Evolutionary conservation across 805 yeast species (phyloP).

Genomic region (Isabelozyma heimii): DNA sequence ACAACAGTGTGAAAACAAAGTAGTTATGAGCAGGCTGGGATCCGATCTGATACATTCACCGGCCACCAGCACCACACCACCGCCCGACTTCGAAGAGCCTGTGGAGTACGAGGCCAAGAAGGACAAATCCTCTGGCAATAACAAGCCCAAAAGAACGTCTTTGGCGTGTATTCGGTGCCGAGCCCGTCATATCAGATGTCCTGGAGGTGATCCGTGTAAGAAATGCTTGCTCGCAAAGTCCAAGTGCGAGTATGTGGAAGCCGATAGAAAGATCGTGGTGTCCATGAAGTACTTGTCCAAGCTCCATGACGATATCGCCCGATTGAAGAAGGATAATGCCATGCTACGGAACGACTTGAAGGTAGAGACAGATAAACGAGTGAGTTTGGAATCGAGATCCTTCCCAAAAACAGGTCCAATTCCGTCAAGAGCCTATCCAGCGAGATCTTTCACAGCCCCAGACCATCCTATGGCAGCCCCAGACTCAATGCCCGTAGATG

Average conservation of each 20-base stretch:
- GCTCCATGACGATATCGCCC: conserved; percentile 65
- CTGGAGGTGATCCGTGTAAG: conserved; percentile 72
- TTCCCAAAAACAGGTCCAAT: not conserved
- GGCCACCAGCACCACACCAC: not conserved
- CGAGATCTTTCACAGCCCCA: not conserved
- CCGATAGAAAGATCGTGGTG: conserved; percentile 69
- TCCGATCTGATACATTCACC: not conserved
- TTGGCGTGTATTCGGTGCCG: conserved; percentile 65
- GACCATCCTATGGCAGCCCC: not conserved
- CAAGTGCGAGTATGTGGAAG: conserved; percentile 69
- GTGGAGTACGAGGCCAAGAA: not conserved
- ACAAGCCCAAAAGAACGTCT: conserved; percentile 29
- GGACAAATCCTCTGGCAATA: not conserved
- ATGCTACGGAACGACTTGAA: conserved; percentile 46
- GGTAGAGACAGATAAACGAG: conserved; percentile 16
- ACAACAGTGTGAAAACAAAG: not conserved
- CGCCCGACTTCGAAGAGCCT: not conserved
- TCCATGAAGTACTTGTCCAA: conserved; percentile 67
- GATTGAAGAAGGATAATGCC: conserved; percentile 65
- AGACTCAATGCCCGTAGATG: not conserved
- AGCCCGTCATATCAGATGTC: conserved; percentile 70
- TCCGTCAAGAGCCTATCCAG: not conserved
- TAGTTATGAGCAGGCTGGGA: not conserved
- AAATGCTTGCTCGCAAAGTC: conserved; percentile 56
- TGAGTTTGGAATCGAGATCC: conserved; percentile 1